Evolutionary conservation across 305 asterid species (phyloP).

Genomic region (Fraxinus baroniana): DNA sequence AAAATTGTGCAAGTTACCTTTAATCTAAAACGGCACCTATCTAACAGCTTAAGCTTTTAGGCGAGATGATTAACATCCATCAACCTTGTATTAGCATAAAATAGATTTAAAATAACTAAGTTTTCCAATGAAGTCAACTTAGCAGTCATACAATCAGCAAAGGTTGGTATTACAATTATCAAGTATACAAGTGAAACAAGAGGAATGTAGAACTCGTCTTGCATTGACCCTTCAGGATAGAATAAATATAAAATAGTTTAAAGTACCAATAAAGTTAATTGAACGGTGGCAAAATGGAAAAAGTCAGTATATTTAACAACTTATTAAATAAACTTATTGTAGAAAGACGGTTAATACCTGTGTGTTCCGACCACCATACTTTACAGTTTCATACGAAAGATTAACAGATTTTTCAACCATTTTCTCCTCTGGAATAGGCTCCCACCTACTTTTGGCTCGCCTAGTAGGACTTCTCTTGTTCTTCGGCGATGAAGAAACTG

Average conservation of each 20-base stretch:
- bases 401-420: slow-evolving; percentile 45
- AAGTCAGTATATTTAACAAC: neutral
- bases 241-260: neutral
- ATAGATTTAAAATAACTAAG: neutral
- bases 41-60: neutral
- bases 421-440: slow-evolving; percentile 73
- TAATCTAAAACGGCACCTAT: neutral
- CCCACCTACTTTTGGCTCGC: slow-evolving; percentile 97
- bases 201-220: neutral
- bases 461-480: slow-evolving; percentile 71
- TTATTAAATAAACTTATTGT: neutral
- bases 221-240: neutral
- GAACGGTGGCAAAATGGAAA: slow-evolving; percentile 12
- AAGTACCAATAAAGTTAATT: slow-evolving; percentile 1
- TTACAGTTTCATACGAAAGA: slow-evolving; percentile 41
- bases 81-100: neutral
- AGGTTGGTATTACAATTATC: slow-evolving; percentile 10
- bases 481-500: slow-evolving; percentile 46
- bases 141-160: slow-evolving; percentile 12
- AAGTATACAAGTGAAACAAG: neutral
- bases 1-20: neutral
- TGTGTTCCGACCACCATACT: slow-evolving; percentile 70
- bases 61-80: neutral
- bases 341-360: slow-evolving; percentile 48
- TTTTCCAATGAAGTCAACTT: slow-evolving; percentile 3